These are phyloP conservation scores for Chalaropsis thielavioides DNA, from an alignment of 2,329 filamentous ascomycete genomes.

Conservation along the genomic window DNA sequence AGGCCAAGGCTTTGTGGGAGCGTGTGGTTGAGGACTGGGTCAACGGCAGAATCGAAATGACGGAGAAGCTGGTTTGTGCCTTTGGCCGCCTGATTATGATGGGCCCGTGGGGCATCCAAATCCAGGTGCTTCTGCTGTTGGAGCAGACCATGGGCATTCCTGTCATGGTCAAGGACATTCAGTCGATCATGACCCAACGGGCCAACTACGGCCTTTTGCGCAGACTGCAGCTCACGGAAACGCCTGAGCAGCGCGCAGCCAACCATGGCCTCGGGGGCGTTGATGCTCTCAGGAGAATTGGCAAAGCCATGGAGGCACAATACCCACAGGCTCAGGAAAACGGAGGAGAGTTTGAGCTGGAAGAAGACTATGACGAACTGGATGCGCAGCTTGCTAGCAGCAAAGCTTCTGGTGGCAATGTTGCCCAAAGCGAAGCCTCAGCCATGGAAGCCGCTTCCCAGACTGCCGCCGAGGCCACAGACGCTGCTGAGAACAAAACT, in stretches of 20 bases:
- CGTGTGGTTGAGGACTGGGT: slow-evolving; percentile 68
- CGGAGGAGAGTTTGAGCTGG: neutral
- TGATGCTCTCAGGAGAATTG: neutral
- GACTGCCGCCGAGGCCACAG: neutral
- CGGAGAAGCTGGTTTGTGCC: slow-evolving; percentile 62
- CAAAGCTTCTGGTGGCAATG: neutral
- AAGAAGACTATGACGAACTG: neutral
- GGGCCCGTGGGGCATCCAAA: slow-evolving; percentile 47
- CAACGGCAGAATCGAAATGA: slow-evolving; percentile 52
- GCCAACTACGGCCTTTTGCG: neutral
- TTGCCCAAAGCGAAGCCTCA: neutral
- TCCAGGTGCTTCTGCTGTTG: slow-evolving; percentile 60
- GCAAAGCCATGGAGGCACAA: neutral
- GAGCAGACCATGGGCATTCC: slow-evolving; percentile 69
- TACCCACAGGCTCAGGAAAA: neutral
- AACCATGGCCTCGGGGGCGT: neutral
- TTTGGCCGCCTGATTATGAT: slow-evolving; percentile 69
- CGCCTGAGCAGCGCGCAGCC: neutral
- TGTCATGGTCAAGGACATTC: slow-evolving; percentile 30
- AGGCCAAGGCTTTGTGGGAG: slow-evolving; percentile 64
- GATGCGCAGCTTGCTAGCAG: neutral
- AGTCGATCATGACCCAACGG: slow-evolving; percentile 7
- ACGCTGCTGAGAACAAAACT: no score
- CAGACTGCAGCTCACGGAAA: neutral
- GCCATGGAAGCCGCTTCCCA: neutral